Base-by-base conservation (phyloP, 2,329 filamentous ascomycete genomes). In the Fusarium sp. region DNA sequence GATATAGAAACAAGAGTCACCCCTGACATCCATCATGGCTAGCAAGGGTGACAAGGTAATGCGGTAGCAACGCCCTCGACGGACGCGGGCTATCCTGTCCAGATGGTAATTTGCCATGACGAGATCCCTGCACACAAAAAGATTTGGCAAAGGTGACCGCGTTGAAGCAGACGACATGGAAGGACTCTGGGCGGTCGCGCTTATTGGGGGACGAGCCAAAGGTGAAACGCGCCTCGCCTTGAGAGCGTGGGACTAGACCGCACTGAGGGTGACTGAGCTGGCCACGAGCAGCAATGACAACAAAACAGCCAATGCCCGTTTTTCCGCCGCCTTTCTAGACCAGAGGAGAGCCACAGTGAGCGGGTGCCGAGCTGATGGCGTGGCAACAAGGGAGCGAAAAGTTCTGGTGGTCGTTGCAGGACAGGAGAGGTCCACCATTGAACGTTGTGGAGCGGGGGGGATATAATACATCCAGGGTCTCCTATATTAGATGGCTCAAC, bases 1-100 rank as follows among this genome's bases (percentile, higher is more conserved):
- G 84, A 87, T 87, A 86, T 87, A 87, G 86, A 86, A 87, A 85
- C 83, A 83, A 82, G 63, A 70, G 68, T 66, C 74, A 74, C 76
- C 80, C 83, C 80, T 80, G 71, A 59, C 71, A 74, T 75, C 69
- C 66, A 69, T 73, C 68, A 76, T 71, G 61, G 70, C 66, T 72
- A 65, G 66, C 75, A 71, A 74, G 77, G 76, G 69, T 76, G 69
- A 65, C 65, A 66, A 59, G 63, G 60, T 68, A 73, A 72, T 67
- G 63, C 66, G 65, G 72, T 65, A 66, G 68, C 61, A 70, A 66
- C 63, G 67, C 65, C 61, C 68, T 69, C 52, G 40, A 14, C 40
- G 40, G 72, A 75, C 64, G 66, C 76, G 63, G 70, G 66, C 68
- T 73, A 68, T 72, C 65, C 60, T 68, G 67, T 71, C 63, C 50